Evolutionary conservation across 176 grass and related monocot species (phyloP), one percentile per base, ranked within the genome.

Genomic region (Aechmea fasciata): DNA sequence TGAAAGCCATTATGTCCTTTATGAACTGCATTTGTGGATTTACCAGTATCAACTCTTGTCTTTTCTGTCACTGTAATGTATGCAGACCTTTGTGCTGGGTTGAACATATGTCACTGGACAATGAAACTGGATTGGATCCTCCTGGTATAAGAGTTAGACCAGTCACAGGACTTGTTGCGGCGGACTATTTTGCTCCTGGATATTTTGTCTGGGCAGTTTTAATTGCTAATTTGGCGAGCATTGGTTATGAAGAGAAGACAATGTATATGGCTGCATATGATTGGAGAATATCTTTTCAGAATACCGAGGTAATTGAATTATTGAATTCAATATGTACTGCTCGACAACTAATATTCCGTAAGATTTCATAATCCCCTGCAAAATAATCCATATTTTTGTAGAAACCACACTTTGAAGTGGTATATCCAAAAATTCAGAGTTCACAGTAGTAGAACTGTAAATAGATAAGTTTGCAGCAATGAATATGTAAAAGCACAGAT

Each of bases 251-350:
- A 87, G 89, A 99, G 77, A 99, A 93, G 74, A 93, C 85, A 13
- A 99, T 99, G 94, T 99, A 99, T 75, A 99, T 99, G 94, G 94
- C 94, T 77, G 89, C 94, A 63, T 93, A 99, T 88, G 94, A 99
- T 83, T 99, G 94, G 94, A 87, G 94, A 71, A 76, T 99, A 50
- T 92, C 94, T 70, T 99, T 99, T 68, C 94, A 99, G 69, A 93
- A 99, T 67, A 99, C 94, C 0, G 89, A 97, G 94, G 94, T 92
- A 74, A 14, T 61, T 22, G 17, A 61, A 19, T 61, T 12, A 69
- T 77, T 28, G 26, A n/a, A 48, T 3, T n/a, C 13, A 19, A 18
- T 59, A 53, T 33, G 13, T 22, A 11, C 47, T 63, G 17, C 8
- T 72, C 57, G 9, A 48, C 33, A 41, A 41, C 33, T 41, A 41